These are phyloP conservation scores for Wallacemonas rigidus DNA, from an alignment of 208 protist genomes.

Conservation along the genomic window DNA sequence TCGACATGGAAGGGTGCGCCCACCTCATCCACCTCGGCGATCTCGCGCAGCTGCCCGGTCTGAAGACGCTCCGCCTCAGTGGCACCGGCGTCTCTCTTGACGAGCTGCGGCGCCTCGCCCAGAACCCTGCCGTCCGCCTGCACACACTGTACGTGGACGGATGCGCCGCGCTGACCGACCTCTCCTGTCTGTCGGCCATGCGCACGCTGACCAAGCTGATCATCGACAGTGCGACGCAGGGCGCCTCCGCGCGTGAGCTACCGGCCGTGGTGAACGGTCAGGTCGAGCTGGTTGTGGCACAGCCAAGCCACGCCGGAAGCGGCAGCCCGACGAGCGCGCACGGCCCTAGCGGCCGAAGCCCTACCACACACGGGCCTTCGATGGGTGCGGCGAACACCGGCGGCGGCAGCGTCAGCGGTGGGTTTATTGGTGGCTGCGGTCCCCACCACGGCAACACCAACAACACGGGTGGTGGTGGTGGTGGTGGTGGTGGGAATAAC, in stretches of 20 bases:
- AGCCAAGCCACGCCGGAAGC: constrained; percentile 21
- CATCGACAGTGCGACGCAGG: constrained; percentile 23
- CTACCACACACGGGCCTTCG: background rate
- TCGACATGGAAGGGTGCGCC: constrained; percentile 60
- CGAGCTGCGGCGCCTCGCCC: constrained; percentile 29
- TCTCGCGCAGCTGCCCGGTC: constrained; percentile 33
- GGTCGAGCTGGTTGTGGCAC: constrained; percentile 38
- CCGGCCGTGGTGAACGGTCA: constrained; percentile 14
- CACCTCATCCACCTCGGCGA: constrained; percentile 33
- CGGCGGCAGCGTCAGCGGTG: background rate
- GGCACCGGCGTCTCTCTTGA: constrained; percentile 39
- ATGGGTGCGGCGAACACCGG: background rate
- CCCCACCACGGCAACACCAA: background rate
- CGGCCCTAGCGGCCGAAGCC: constrained; percentile 3
- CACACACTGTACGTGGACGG: constrained; percentile 47
- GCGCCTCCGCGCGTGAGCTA: constrained; percentile 4
- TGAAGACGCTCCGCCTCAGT: constrained; percentile 53
- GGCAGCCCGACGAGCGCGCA: constrained; percentile 17
- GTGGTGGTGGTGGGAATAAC: background rate
- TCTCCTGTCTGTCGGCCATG: constrained; percentile 41
- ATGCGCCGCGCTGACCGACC: constrained; percentile 35
- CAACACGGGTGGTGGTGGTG: background rate
- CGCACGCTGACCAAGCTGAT: constrained; percentile 39
- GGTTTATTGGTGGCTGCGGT: background rate
- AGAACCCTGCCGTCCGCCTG: constrained; percentile 20